Evolutionary conservation across 2,329 filamentous ascomycete species (phyloP), one percentile per base, ranked within the genome.

Genomic region (Arachnomyces sp.): DNA sequence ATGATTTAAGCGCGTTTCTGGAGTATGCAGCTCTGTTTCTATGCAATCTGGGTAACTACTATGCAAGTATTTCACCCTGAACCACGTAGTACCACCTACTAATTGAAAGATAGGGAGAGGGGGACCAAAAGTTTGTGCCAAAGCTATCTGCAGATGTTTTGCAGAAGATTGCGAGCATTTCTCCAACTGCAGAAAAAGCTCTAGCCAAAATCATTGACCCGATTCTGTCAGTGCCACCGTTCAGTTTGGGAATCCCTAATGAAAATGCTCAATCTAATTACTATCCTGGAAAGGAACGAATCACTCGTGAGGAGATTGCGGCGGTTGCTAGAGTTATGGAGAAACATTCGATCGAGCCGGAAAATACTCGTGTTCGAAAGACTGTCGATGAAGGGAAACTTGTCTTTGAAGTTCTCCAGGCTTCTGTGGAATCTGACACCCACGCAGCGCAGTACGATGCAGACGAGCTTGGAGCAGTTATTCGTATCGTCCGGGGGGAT

Each of bases 21-120:
- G 54, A 58, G 31, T 71, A 68, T 45, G 57, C 65, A 16, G 66
- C 63, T 0, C 57, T 68, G 41, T 75, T 76, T 42, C 57, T 77
- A 4, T 72, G 70, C n/a, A 75, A 75, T 44, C 48, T 67, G 25
- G 73, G 72, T 38, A 75, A 75, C 55, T 75, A 69, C 60, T 59
- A 42, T 41, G 54, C 56, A 43, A 44, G 53, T 37, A 14, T 12
- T 29, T 15, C 21, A 3, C n/a, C n/a, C n/a, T n/a, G n/a, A n/a
- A n/a, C n/a, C n/a, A 18, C 4, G 14, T 30, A 12, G 17, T 13
- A 34, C 33, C 34, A 72, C 46, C 52, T 18, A 29, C 1, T n/a
- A n/a, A n/a, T 33, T 7, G 28, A 18, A 11, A 16, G 13, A 34
- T 31, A 56, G 55, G 51, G 54, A 17, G 44, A 48, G 17, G 55